Evolutionary conservation across 1,284 basidiomycete species (phyloP).

Genomic region (Ceratobasidium sp.): DNA sequence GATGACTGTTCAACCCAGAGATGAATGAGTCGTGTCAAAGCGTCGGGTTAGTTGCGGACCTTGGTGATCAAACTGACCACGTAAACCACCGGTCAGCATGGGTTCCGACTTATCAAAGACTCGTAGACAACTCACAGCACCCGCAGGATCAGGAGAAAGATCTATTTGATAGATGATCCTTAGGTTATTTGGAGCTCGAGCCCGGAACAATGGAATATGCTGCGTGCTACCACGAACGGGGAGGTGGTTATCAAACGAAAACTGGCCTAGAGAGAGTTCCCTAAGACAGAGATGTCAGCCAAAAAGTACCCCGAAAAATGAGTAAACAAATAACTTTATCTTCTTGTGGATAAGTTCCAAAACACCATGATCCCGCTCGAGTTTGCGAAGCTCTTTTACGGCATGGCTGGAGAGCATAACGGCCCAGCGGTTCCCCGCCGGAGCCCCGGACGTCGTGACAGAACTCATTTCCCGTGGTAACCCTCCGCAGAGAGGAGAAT

Average conservation of each 20-base stretch:
- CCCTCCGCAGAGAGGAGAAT: neutral
- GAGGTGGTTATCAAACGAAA: constrained; percentile 17
- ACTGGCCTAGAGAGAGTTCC: neutral
- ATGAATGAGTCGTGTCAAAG: neutral
- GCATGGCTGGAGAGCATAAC: constrained; percentile 11
- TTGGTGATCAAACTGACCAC: constrained; percentile 27
- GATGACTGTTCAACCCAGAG: constrained; percentile 1
- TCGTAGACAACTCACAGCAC: neutral
- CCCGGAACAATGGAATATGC: constrained; percentile 18
- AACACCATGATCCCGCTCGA: constrained; percentile 18
- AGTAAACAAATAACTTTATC: neutral
- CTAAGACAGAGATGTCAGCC: neutral
- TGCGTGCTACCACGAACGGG: constrained; percentile 1
- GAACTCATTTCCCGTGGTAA: neutral
- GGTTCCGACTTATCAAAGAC: neutral
- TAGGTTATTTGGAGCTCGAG: constrained; percentile 1
- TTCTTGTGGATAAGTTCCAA: constrained; percentile 31
- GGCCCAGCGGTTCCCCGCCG: constrained; percentile 27
- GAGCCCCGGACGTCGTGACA: neutral
- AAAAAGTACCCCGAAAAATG: neutral
- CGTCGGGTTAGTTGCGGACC: neutral
- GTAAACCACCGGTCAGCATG: neutral
- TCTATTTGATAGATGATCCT: constrained; percentile 30
- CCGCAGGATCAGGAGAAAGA: constrained; percentile 4
- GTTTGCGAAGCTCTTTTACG: constrained; percentile 5